These are phyloP conservation scores for Botryotinia narcissicola DNA, from an alignment of 2,329 filamentous ascomycete genomes.

Conservation along the genomic window DNA sequence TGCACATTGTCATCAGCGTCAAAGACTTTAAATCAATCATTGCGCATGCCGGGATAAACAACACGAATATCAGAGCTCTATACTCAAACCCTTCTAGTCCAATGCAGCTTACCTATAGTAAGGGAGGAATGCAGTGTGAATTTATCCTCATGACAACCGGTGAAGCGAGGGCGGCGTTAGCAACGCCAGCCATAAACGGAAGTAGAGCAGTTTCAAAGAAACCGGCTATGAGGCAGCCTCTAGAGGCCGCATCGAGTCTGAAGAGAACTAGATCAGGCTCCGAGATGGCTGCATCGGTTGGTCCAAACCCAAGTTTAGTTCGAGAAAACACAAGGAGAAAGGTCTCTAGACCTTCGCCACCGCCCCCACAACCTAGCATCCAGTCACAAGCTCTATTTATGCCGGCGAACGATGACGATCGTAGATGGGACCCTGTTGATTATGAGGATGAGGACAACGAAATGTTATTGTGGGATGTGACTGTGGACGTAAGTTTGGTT, in stretches of 20 bases:
- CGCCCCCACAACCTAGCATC: slow-evolving; percentile 54
- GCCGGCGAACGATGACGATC: slow-evolving; percentile 62
- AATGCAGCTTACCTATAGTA: slow-evolving; percentile 68
- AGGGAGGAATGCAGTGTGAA: slow-evolving; percentile 67
- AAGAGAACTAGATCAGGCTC: slow-evolving; percentile 27
- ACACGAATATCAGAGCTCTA: slow-evolving; percentile 62
- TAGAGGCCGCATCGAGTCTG: slow-evolving; percentile 34
- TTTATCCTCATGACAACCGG: slow-evolving; percentile 83
- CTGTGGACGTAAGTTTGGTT: slow-evolving; percentile 52
- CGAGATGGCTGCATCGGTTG: slow-evolving; percentile 35
- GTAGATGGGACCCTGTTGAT: slow-evolving; percentile 68
- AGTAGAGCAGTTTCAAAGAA: slow-evolving; percentile 33
- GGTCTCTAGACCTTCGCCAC: slow-evolving; percentile 49
- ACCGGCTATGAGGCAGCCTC: slow-evolving; percentile 32
- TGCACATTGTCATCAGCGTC: slow-evolving; percentile 78
- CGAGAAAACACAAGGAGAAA: slow-evolving; percentile 37
- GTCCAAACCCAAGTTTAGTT: slow-evolving; percentile 23
- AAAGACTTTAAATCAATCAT: slow-evolving; percentile 81
- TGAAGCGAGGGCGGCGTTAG: slow-evolving; percentile 45
- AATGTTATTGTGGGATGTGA: slow-evolving; percentile 72
- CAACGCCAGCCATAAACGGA: slow-evolving; percentile 31
- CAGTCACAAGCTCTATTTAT: slow-evolving; percentile 70
- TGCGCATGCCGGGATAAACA: slow-evolving; percentile 68
- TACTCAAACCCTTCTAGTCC: slow-evolving; percentile 72
- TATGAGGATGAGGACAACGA: slow-evolving; percentile 64